Base-by-base conservation (phyloP, 1,284 basidiomycete species). In the Ganoderma lingzhi region DNA sequence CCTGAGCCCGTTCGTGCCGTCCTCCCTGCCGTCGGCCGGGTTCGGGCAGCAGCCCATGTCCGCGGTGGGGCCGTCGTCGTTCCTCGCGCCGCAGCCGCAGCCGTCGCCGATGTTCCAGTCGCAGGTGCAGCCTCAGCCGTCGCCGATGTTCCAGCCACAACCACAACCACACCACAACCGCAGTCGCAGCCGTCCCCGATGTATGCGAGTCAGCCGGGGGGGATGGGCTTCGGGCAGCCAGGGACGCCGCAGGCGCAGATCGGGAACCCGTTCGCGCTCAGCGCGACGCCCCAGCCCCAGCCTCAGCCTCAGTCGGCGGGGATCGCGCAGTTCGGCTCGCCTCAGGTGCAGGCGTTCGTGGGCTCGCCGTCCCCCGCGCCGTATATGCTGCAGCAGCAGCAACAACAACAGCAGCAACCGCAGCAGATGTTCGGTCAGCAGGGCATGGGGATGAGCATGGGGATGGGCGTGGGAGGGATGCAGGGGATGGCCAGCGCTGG, bases 1-100 rank as follows among this genome's bases (percentile, higher is more conserved):
- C 30, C 76, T 77, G 6, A 78, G 75, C 62, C 75, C 78, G 8
- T 78, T 76, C 53, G 48, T 69, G 1, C 73, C 69, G 15, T 74
- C 76, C 62, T 32, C 67, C 19, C 65, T 72, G 10, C 69, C 69
- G 6, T 23, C 67, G 17, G 23, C 66, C 4, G 63, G 53, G n/a
- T 42, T 69, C 53, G 69, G 8, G 45, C 48, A 48, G 45, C 44
- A 48, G 28, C 65, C 55, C 53, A 28, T 68, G 15, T 73, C 70
- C 60, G 48, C 48, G 10, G 66, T 63, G 4, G 62, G 61, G 45
- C 63, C 74, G 10, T 64, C 74, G 10, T 76, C 70, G 32, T 66
- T 67, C 55, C 70, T 75, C 53, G 45, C 39, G 28, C 60, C 48
- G 2, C 70, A 74, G 56, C 70, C 67, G 4, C 73, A 72, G 63